These are phyloP conservation scores for Apiotrichum siamense DNA, from an alignment of 1,284 basidiomycete species.

Conservation along the genomic window DNA sequence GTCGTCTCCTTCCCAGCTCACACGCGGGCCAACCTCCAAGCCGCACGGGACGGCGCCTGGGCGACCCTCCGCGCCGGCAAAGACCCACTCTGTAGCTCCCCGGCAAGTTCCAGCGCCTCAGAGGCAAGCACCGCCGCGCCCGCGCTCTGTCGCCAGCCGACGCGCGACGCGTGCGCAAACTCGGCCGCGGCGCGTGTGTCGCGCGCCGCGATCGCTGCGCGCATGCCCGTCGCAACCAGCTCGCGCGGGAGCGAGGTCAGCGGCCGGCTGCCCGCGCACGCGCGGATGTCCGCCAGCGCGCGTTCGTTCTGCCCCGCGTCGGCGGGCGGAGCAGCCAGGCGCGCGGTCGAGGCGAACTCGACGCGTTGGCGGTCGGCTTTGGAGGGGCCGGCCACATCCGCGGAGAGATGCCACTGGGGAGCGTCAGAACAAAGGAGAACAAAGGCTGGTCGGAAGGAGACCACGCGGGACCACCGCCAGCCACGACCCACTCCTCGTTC, in stretches of 20 bases:
- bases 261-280: conserved; percentile 7
- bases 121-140: conserved; percentile 23
- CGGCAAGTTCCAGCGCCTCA: conserved; percentile 23
- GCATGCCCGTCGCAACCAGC: conserved; percentile 30
- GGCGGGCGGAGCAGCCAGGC: not conserved
- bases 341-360: conserved; percentile 9
- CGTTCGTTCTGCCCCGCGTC: not conserved
- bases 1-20: not conserved
- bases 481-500: conserved; percentile 38
- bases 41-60: too few species aligned
- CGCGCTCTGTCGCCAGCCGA: conserved; percentile 29
- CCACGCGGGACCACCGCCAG: too few species aligned
- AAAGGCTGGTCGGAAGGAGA: too few species aligned
- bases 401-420: conserved; percentile 11
- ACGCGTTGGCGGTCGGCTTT: conserved; percentile 28
- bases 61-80: too few species aligned
- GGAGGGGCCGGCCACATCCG: conserved; percentile 12
- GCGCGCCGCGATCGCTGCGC: conserved; percentile 16
- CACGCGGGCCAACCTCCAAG: too few species aligned
- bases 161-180: conserved; percentile 21
- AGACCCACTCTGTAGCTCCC: conserved; percentile 16
- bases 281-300: conserved; percentile 6
- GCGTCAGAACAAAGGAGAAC: not conserved
- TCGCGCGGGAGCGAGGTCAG: conserved; percentile 25
- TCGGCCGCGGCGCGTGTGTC: conserved; percentile 13